Conservation (phyloP, 305 asterid species). For the Solanum hybrid region DNA sequence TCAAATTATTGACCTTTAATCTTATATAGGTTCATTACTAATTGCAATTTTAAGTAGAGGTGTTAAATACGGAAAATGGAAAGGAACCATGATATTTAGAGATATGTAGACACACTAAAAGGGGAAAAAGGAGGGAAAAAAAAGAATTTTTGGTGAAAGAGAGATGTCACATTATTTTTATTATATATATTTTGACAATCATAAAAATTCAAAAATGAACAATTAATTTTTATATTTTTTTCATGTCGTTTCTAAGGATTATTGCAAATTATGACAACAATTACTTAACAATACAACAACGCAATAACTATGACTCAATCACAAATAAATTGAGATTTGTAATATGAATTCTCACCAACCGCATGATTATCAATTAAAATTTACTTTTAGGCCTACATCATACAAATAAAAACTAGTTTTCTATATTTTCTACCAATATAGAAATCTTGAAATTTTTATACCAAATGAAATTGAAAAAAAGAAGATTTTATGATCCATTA, state of each 20-base stretch:
- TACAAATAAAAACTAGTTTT: not conserved
- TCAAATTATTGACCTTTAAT: not conserved
- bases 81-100: too few species aligned
- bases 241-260: not conserved
- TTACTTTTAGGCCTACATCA: not conserved
- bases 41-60: not conserved
- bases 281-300: too few species aligned
- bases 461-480: not conserved
- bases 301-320: not conserved
- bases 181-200: too few species aligned
- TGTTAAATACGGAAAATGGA: too few species aligned
- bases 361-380: not conserved
- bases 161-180: too few species aligned
- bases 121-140: too few species aligned
- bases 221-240: too few species aligned
- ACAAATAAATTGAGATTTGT: too few species aligned
- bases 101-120: too few species aligned
- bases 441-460: not conserved
- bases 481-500: not conserved
- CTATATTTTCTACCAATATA: not conserved
- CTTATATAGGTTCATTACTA: not conserved
- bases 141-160: too few species aligned
- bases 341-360: not conserved
- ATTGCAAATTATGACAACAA: not conserved
- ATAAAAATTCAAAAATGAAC: too few species aligned